Evolutionary conservation across 345 rosid species (phyloP).

Genomic region (Sonneratia alba): DNA sequence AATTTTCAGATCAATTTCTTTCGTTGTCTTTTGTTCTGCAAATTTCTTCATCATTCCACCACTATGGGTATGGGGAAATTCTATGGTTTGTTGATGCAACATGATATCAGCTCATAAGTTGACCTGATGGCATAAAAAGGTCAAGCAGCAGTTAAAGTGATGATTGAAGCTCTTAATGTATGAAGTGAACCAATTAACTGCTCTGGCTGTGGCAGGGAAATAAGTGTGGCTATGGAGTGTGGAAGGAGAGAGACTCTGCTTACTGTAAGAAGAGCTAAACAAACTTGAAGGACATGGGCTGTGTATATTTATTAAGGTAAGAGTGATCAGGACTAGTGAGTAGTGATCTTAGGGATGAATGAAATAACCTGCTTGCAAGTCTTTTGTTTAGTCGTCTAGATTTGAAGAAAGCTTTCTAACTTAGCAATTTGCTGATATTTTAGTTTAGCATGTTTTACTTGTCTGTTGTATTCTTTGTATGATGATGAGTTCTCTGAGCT

Average conservation of each 20-base stretch:
- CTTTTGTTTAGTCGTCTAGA: neutral
- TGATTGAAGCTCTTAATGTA: neutral
- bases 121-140: neutral
- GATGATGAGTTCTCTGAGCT: neutral
- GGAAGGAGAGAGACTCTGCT: neutral
- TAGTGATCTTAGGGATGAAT: neutral
- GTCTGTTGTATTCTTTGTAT: neutral
- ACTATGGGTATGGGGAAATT: neutral
- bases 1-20: neutral
- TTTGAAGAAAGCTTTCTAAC: neutral
- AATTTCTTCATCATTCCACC: neutral
- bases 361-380: neutral
- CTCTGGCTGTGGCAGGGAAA: constrained; percentile 38
- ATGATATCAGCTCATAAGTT: neutral
- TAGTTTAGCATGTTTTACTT: neutral
- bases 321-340: constrained; percentile 1
- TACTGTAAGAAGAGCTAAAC: neutral
- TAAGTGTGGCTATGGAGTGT: constrained; percentile 27
- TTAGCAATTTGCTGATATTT: neutral
- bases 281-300: neutral
- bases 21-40: neutral
- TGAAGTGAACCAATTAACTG: constrained; percentile 10
- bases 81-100: neutral
- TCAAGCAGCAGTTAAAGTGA: neutral
- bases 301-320: constrained; percentile 9